Evolutionary conservation across 805 yeast genomes (phyloP).

Genomic region (Candida oleophila): DNA sequence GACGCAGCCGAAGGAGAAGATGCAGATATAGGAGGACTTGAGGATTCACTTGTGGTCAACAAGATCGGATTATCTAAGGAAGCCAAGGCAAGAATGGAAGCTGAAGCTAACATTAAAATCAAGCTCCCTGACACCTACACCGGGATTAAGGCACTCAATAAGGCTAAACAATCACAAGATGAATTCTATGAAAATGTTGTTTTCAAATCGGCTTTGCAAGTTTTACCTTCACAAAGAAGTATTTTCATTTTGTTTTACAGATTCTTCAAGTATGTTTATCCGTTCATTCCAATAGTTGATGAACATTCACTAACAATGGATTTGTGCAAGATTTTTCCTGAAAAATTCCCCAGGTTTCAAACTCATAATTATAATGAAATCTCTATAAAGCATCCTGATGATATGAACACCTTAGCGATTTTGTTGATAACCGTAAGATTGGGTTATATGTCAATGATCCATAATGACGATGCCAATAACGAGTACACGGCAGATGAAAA

Average conservation of each 20-base stretch:
- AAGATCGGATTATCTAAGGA: constrained; percentile 16
- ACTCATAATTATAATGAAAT: constrained; percentile 19
- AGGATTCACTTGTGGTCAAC: constrained; percentile 29
- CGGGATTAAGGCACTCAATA: constrained; percentile 21
- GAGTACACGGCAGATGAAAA: constrained; percentile 27
- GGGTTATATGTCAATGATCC: constrained; percentile 40
- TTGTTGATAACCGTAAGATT: constrained; percentile 29
- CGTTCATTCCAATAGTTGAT: constrained; percentile 36
- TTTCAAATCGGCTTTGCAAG: constrained; percentile 23
- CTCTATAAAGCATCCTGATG: constrained; percentile 27
- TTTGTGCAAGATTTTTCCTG: constrained; percentile 20
- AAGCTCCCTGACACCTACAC: constrained; percentile 14
- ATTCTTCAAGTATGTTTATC: constrained; percentile 39
- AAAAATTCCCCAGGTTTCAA: constrained; percentile 18
- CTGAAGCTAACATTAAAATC: constrained; percentile 3
- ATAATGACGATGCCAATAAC: constrained; percentile 28
- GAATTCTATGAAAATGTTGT: constrained; percentile 26
- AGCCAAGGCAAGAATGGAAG: constrained; percentile 7
- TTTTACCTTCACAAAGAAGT: constrained; percentile 29
- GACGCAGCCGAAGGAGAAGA: constrained; percentile 7
- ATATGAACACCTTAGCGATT: constrained; percentile 28
- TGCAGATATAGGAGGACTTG: constrained; percentile 15
- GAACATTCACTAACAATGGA: constrained; percentile 28
- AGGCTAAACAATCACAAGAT: constrained; percentile 16
- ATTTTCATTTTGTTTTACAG: constrained; percentile 26